phyloP scores from a whole-genome alignment of 208 protist genomes.

The Trypanosoma melophagium region DNA sequence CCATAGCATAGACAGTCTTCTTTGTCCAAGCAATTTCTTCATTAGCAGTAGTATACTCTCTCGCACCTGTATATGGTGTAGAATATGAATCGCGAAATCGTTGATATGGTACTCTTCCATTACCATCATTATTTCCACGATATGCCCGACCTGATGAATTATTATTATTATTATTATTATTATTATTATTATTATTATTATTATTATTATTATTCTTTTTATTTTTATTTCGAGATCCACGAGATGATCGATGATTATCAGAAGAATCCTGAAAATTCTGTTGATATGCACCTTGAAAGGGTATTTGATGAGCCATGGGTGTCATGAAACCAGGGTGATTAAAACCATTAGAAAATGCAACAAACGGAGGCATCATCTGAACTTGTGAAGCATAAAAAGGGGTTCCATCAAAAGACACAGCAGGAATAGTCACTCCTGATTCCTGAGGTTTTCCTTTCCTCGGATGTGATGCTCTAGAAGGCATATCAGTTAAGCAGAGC shows the following conservation, averaged over 20 bases:
- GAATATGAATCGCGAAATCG: background rate
- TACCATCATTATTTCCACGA: background rate
- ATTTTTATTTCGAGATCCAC: background rate
- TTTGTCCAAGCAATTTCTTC: conserved; percentile 64
- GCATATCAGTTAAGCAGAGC: conserved; percentile 25
- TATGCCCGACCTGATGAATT: background rate
- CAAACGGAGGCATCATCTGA: conserved; percentile 1
- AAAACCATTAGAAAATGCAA: background rate
- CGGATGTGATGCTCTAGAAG: conserved; percentile 33
- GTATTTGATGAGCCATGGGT: background rate
- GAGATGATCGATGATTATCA: background rate
- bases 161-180: too few relatives aligned
- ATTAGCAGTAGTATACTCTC: conserved; percentile 14
- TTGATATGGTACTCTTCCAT: background rate
- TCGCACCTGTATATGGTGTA: background rate
- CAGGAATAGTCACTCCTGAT: background rate
- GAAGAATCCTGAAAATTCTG: background rate
- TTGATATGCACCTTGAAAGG: background rate
- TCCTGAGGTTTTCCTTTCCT: conserved; percentile 6
- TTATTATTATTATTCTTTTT: background rate
- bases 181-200: too few relatives aligned
- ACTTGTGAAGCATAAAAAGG: conserved; percentile 16
- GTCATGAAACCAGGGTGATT: background rate
- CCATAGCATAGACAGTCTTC: conserved; percentile 70
- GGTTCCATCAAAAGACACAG: background rate